A percentile compares a stretch with the other conserved stretches of the same genome.
Evolutionary conservation across 371 early-diverging fungal species (phyloP).

Genomic region (Mucor racemosus): DNA sequence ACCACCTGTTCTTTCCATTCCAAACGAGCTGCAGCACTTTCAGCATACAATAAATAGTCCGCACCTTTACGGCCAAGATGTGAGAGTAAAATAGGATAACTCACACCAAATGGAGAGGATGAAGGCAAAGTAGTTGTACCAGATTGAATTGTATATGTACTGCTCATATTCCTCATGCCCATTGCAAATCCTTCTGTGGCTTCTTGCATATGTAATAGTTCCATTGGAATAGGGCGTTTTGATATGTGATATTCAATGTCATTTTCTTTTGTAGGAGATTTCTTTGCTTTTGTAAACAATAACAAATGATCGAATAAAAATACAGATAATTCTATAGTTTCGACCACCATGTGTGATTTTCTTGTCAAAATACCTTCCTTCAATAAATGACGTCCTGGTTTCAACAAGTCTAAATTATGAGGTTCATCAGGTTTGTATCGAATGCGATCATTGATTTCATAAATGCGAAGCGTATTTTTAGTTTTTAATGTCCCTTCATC

Average conservation of each 20-base stretch:
- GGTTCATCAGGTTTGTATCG: constrained; percentile 44
- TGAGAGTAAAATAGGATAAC: constrained; percentile 30
- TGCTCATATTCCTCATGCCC: constrained; percentile 27
- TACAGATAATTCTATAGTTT: constrained; percentile 70
- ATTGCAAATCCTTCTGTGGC: constrained; percentile 54
- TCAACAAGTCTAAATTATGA: constrained; percentile 68
- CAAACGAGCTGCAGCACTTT: constrained; percentile 70
- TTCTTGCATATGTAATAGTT: constrained; percentile 57
- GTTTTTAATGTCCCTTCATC: constrained; percentile 38
- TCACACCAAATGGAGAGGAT: constrained; percentile 25
- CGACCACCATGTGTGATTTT: constrained; percentile 69
- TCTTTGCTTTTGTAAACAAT: constrained; percentile 73
- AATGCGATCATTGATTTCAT: constrained; percentile 43
- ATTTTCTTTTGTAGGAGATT: constrained; percentile 40
- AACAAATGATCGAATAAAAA: constrained; percentile 90
- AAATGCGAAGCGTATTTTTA: constrained; percentile 37
- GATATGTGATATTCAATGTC: constrained; percentile 64
- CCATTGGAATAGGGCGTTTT: constrained; percentile 67
- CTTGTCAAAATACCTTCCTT: constrained; percentile 80
- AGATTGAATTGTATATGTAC: constrained; percentile 1
- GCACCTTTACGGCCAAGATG: constrained; percentile 83
- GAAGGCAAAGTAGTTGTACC: constrained; percentile 37
- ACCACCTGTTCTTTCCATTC: constrained; percentile 86
- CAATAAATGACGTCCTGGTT: constrained; percentile 73
- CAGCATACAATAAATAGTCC: constrained; percentile 72